A percentile compares a stretch with the other conserved stretches of the same genome.
Evolutionary conservation across 768 basidiomycete species (phyloP).

Genomic region (Naganishia kalamii): DNA sequence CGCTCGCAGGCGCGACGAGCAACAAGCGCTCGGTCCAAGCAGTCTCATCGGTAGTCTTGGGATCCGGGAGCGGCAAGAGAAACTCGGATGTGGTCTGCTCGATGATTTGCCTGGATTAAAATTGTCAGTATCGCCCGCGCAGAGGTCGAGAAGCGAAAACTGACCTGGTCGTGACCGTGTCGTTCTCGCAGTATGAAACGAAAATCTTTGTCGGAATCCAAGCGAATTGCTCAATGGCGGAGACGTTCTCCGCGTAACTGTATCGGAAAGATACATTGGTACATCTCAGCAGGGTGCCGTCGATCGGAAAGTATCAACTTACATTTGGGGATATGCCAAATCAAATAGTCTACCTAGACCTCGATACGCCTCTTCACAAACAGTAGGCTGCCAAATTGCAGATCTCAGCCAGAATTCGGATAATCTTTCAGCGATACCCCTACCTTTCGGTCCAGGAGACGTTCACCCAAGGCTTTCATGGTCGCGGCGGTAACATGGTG

Average conservation of each 20-base stretch:
- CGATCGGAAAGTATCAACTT: conserved; percentile 35
- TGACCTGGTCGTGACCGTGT: conserved; percentile 59
- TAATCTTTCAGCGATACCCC: conserved; percentile 19
- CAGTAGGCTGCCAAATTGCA: conserved; percentile 36
- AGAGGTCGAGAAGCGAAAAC: conserved; percentile 20
- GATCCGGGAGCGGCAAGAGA: conserved; percentile 69
- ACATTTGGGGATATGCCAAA: conserved; percentile 86
- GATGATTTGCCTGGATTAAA: conserved; percentile 52
- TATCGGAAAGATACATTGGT: background rate
- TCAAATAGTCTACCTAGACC: conserved; percentile 71
- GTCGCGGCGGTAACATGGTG: conserved; percentile 68
- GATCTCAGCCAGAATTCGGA: background rate
- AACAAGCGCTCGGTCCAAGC: conserved; percentile 80
- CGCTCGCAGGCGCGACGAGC: conserved; percentile 61
- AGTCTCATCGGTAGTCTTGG: conserved; percentile 55
- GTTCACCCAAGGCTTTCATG: conserved; percentile 60
- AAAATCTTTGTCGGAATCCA: conserved; percentile 86
- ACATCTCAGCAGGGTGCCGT: background rate
- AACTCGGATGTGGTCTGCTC: conserved; percentile 67
- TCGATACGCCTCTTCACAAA: conserved; percentile 62
- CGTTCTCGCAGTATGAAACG: conserved; percentile 50
- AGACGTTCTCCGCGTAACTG: conserved; percentile 72
- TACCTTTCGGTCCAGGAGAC: conserved; percentile 82
- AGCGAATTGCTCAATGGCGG: conserved; percentile 70
- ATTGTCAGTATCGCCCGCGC: background rate